These are phyloP conservation scores for Afroboletus lepidellus DNA, from an alignment of 1,284 basidiomycete species.

Conservation along the genomic window DNA sequence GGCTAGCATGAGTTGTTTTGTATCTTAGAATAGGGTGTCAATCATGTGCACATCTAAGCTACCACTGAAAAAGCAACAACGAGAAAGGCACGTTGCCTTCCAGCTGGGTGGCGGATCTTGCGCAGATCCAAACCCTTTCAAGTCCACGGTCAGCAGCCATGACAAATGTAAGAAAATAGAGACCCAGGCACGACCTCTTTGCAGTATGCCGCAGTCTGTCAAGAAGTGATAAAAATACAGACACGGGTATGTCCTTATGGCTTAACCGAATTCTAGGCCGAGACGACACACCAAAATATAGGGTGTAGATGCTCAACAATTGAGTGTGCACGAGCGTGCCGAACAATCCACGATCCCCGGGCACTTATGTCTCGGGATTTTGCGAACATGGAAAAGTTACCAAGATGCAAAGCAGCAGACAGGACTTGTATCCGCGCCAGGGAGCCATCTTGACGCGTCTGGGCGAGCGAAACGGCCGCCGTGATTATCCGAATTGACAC, in stretches of 20 bases:
- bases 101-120: neutral
- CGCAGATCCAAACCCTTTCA: neutral
- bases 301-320: neutral
- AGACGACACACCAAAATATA: neutral
- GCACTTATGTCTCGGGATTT: no score
- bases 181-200: neutral
- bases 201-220: no score
- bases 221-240: neutral
- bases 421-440: no score
- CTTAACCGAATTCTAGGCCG: neutral
- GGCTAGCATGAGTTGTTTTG: neutral
- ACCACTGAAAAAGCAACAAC: neutral
- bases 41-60: neutral
- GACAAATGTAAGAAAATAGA: conserved; percentile 1
- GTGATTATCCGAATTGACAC: no score
- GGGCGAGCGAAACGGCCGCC: no score
- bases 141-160: neutral
- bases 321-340: no score
- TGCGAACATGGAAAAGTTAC: no score
- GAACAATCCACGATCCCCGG: no score
- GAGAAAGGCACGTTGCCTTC: neutral
- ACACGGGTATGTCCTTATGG: neutral
- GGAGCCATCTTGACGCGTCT: no score
- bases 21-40: neutral
- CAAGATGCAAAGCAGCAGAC: no score